Conservation (phyloP, 2,329 filamentous ascomycete genomes). For the Clonostachys rosea region DNA sequence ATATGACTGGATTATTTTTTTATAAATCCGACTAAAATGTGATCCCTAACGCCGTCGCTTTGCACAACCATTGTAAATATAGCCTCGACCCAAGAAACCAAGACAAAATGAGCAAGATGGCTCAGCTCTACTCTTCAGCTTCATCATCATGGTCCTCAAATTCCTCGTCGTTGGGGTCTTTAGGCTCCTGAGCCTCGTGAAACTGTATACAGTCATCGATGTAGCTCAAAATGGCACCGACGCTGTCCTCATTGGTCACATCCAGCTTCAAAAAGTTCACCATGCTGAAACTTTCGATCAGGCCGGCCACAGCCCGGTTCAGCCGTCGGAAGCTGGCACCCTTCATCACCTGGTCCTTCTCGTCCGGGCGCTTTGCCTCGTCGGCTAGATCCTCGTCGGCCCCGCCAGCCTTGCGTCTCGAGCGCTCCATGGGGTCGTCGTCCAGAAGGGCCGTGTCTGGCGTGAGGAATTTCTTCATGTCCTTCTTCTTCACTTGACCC, state of each 20-base stretch:
- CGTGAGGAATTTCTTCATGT: constrained; percentile 85
- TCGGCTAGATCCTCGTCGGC: constrained; percentile 36
- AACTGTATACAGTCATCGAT: constrained; percentile 94
- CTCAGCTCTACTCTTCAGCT: constrained; percentile 7
- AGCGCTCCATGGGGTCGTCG: constrained; percentile 61
- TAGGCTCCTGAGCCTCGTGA: constrained; percentile 88
- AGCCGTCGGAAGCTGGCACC: constrained; percentile 77
- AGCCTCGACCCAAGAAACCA: constrained; percentile 2
- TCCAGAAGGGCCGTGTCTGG: constrained; percentile 80
- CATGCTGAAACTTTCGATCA: constrained; percentile 98
- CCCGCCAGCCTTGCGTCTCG: constrained; percentile 29
- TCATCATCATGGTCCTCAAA: constrained; percentile 28
- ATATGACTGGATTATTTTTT: neutral
- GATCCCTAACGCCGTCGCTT: constrained; percentile 19
- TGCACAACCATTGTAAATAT: constrained; percentile 14
- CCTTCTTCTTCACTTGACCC: constrained; percentile 79
- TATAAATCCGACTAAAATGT: neutral
- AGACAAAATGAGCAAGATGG: neutral
- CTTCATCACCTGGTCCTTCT: constrained; percentile 68
- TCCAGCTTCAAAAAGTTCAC: constrained; percentile 91
- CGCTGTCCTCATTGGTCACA: constrained; percentile 86
- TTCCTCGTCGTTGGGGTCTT: constrained; percentile 66
- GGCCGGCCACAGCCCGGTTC: constrained; percentile 80
- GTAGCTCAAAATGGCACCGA: constrained; percentile 78
- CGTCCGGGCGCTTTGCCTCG: constrained; percentile 55